Evolutionary conservation across 2,329 filamentous ascomycete species (phyloP).

Genomic region (Coniochaeta ligniaria): DNA sequence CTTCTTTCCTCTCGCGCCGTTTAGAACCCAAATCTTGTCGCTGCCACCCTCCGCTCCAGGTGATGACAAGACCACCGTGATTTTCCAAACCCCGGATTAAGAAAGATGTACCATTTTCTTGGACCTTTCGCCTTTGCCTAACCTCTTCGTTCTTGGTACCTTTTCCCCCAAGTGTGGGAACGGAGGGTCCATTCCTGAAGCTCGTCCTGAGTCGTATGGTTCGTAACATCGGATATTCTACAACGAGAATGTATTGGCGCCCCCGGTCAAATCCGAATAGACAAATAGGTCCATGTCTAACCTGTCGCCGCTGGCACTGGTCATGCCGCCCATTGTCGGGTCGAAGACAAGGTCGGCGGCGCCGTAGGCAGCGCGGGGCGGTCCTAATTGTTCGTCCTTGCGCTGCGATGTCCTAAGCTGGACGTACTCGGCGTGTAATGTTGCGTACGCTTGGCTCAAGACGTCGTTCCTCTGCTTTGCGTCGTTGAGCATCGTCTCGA

Average conservation of each 20-base stretch:
- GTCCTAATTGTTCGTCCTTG: constrained; percentile 17
- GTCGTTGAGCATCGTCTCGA: constrained; percentile 48
- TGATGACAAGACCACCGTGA: not conserved
- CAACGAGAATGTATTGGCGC: constrained; percentile 9
- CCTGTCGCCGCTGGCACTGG: constrained; percentile 11
- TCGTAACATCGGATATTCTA: constrained; percentile 3
- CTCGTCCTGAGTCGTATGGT: not conserved
- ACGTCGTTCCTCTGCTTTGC: constrained; percentile 47
- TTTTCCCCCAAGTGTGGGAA: not conserved
- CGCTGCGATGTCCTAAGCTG: constrained; percentile 27
- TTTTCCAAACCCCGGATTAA: not conserved
- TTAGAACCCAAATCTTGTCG: not conserved
- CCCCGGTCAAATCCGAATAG: constrained; percentile 19
- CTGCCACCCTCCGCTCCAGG: not conserved
- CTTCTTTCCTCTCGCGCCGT: not conserved
- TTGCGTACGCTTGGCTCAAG: constrained; percentile 45
- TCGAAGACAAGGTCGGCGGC: constrained; percentile 11
- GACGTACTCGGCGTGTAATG: constrained; percentile 37
- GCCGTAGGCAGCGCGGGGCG: constrained; percentile 2
- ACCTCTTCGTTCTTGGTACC: not conserved
- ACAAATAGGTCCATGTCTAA: constrained; percentile 22
- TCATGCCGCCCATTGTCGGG: constrained; percentile 9
- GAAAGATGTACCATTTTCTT: not conserved
- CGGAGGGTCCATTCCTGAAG: not conserved
- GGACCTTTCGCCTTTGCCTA: not conserved